These are phyloP conservation scores for Dactylellina haptotyla DNA, from an alignment of 2,329 filamentous ascomycete genomes.

Conservation along the genomic window DNA sequence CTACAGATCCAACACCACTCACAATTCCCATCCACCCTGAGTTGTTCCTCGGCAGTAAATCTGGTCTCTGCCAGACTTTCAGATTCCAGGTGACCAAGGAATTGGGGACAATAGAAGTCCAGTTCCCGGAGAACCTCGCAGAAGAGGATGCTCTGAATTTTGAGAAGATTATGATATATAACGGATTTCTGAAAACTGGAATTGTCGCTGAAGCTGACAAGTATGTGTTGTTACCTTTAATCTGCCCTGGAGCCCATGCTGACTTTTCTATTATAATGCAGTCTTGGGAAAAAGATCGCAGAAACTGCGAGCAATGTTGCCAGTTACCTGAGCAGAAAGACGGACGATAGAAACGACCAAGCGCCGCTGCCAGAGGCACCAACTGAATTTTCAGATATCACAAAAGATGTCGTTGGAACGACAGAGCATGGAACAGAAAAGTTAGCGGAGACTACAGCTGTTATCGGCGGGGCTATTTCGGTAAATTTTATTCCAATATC, in stretches of 20 bases:
- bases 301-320: slow-evolving; percentile 42
- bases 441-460: slow-evolving; percentile 45
- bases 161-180: slow-evolving; percentile 53
- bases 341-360: slow-evolving; percentile 35
- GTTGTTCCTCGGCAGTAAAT: slow-evolving; percentile 46
- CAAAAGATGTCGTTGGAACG: slow-evolving; percentile 40
- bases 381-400: slow-evolving; percentile 50
- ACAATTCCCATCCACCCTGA: slow-evolving; percentile 44
- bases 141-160: slow-evolving; percentile 54
- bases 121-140: slow-evolving; percentile 53
- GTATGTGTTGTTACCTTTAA: slow-evolving; percentile 6
- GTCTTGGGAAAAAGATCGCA: slow-evolving; percentile 45
- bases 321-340: slow-evolving; percentile 32
- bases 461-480: slow-evolving; percentile 48
- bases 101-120: slow-evolving; percentile 51
- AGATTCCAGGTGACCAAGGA: slow-evolving; percentile 43
- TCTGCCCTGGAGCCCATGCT: neutral
- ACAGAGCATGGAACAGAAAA: slow-evolving; percentile 51
- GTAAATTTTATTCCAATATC: slow-evolving; percentile 5
- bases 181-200: slow-evolving; percentile 55
- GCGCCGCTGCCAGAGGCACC: slow-evolving; percentile 35
- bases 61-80: slow-evolving; percentile 43
- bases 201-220: slow-evolving; percentile 55
- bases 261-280: neutral
- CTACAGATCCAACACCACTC: slow-evolving; percentile 27